phyloP scores from a whole-genome alignment of 2,329 filamentous ascomycete genomes.

The Colletotrichum orbiculare region DNA sequence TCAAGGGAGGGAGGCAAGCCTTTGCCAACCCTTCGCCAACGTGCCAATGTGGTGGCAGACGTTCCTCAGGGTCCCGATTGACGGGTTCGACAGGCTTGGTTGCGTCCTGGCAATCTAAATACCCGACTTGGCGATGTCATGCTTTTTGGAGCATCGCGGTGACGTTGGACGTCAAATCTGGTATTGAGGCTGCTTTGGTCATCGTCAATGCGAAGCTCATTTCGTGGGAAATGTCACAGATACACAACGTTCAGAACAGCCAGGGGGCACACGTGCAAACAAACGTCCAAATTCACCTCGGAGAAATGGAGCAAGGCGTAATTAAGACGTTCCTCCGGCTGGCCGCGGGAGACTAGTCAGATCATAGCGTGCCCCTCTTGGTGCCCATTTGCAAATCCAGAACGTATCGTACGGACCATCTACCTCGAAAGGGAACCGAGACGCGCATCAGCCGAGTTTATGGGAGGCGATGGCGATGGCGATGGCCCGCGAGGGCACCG shows the following conservation, averaged over 20 bases:
- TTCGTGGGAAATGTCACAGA: background rate
- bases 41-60: slow-evolving; percentile 7
- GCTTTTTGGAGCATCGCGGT: background rate
- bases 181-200: background rate
- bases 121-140: slow-evolving; percentile 22
- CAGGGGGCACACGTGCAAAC: background rate
- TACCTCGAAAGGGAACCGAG: slow-evolving; percentile 16
- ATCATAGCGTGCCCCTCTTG: background rate
- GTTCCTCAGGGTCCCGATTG: slow-evolving; percentile 5
- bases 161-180: slow-evolving; percentile 11
- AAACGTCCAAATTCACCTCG: no score
- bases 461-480: no score
- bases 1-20: slow-evolving; percentile 5
- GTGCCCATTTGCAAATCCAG: background rate
- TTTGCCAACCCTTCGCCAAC: slow-evolving; percentile 19
- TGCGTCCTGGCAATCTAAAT: slow-evolving; percentile 27
- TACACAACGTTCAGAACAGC: background rate
- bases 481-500: background rate
- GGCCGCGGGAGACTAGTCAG: slow-evolving; percentile 1
- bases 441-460: background rate
- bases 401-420: background rate
- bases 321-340: slow-evolving; percentile 1
- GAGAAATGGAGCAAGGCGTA: background rate
- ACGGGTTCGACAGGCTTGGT: slow-evolving; percentile 23
- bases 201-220: background rate